These are phyloP conservation scores for Pichia sp. DNA, from an alignment of 1,139 yeast genomes.

Conservation along the genomic window DNA sequence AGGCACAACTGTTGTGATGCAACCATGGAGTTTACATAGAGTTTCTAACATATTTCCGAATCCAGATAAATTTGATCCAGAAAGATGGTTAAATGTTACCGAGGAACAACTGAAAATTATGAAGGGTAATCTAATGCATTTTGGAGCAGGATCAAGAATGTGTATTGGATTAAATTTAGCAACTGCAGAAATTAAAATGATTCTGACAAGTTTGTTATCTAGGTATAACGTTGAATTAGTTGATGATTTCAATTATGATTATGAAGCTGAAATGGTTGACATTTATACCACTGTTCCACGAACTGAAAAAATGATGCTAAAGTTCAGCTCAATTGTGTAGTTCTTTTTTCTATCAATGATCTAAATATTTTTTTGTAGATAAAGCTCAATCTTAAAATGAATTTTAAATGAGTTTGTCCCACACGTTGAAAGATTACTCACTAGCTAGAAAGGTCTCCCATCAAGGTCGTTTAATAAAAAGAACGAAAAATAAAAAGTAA, in stretches of 20 bases:
- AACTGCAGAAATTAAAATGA: constrained; percentile 56
- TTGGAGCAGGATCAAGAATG: constrained; percentile 73
- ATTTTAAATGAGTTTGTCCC: no score
- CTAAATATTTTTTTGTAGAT: no score
- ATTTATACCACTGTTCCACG: constrained; percentile 34
- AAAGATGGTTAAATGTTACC: constrained; percentile 50
- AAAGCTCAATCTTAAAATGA: no score
- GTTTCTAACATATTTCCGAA: constrained; percentile 42
- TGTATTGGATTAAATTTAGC: constrained; percentile 70
- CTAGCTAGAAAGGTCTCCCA: no score
- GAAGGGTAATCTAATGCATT: constrained; percentile 55
- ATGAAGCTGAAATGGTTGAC: constrained; percentile 30
- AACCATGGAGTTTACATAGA: constrained; percentile 61
- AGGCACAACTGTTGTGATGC: constrained; percentile 55
- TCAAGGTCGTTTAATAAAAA: no score
- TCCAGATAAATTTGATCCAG: constrained; percentile 50
- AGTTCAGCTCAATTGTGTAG: neutral
- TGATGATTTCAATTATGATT: constrained; percentile 27
- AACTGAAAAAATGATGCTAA: constrained; percentile 25
- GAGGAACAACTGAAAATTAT: constrained; percentile 37
- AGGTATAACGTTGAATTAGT: constrained; percentile 34
- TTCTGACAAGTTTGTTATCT: constrained; percentile 49
- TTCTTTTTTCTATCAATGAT: no score
- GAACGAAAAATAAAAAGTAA: neutral
- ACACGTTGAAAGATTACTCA: no score